A percentile compares a stretch with the other conserved stretches of the same genome.
phyloP scores from a whole-genome alignment of 148 eudicot species.

The Chenopodium berlandieri region DNA sequence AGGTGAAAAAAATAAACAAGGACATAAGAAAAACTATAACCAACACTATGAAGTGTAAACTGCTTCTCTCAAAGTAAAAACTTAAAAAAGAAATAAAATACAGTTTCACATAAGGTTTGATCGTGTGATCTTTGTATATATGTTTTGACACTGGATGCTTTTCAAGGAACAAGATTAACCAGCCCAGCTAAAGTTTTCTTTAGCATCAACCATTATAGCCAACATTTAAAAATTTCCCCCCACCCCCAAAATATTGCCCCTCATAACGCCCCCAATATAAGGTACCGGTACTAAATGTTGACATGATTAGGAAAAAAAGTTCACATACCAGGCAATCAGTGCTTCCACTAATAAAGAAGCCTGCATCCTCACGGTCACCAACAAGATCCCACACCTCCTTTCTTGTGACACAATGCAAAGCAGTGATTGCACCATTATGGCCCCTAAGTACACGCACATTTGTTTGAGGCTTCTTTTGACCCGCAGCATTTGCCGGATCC shows the following conservation, averaged over 20 bases:
- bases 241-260: neutral
- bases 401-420: constrained; percentile 92
- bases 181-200: too few species aligned
- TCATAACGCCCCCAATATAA: neutral
- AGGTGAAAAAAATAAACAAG: too few species aligned
- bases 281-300: neutral
- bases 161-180: too few species aligned
- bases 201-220: too few species aligned
- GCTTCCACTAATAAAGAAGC: constrained; percentile 97
- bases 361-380: constrained; percentile 99
- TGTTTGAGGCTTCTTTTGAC: constrained; percentile 76
- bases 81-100: too few species aligned
- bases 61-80: too few species aligned
- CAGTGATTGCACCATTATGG: constrained; percentile 89
- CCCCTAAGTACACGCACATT: constrained; percentile 90
- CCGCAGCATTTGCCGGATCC: constrained; percentile 53
- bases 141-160: too few species aligned
- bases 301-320: neutral
- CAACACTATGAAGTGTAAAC: too few species aligned
- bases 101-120: too few species aligned
- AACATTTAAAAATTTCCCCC: too few species aligned
- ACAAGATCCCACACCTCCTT: constrained; percentile 99
- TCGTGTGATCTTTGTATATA: too few species aligned
- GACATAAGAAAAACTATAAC: too few species aligned
- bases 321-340: constrained; percentile 82